phyloP scores from a whole-genome alignment of 1,139 yeast species.

The Entelexis paramagnoliae region DNA sequence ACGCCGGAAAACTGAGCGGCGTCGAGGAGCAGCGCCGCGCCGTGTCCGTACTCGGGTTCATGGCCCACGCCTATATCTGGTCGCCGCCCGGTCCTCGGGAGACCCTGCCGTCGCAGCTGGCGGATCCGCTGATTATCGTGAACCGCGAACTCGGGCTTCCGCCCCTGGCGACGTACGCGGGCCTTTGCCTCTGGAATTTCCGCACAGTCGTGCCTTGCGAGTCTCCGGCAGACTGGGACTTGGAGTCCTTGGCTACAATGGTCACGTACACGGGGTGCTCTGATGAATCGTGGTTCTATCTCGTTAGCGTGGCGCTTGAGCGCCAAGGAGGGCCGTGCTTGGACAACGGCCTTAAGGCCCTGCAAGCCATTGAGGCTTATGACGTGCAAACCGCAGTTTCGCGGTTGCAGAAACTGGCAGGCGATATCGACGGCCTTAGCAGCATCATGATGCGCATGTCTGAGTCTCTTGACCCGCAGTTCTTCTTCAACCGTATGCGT shows the following conservation, averaged over 20 bases:
- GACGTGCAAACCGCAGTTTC: constrained; percentile 36
- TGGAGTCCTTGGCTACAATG: constrained; percentile 55
- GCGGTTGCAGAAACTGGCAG: constrained; percentile 57
- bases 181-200: constrained; percentile 82
- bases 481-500: constrained; percentile 72
- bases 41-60: constrained; percentile 62
- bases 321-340: constrained; percentile 64
- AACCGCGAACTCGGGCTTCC: constrained; percentile 60
- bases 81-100: constrained; percentile 52
- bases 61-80: constrained; percentile 89
- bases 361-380: constrained; percentile 43
- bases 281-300: constrained; percentile 90
- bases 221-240: constrained; percentile 34
- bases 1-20: constrained; percentile 36
- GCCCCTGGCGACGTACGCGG: constrained; percentile 80
- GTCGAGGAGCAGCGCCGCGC: constrained; percentile 61
- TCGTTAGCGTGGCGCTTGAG: constrained; percentile 81
- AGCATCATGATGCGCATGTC: constrained; percentile 71
- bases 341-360: constrained; percentile 50
- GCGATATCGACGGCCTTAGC: constrained; percentile 65
- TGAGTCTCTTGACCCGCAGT: constrained; percentile 91
- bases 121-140: constrained; percentile 56
- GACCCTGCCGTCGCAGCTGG: constrained; percentile 53
- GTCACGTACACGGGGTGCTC: constrained; percentile 82
- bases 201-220: constrained; percentile 46